A percentile compares a stretch with the other conserved stretches of the same genome.
Evolutionary conservation across 2,329 filamentous ascomycete species (phyloP).

Genomic region (Curvularia spicifera): DNA sequence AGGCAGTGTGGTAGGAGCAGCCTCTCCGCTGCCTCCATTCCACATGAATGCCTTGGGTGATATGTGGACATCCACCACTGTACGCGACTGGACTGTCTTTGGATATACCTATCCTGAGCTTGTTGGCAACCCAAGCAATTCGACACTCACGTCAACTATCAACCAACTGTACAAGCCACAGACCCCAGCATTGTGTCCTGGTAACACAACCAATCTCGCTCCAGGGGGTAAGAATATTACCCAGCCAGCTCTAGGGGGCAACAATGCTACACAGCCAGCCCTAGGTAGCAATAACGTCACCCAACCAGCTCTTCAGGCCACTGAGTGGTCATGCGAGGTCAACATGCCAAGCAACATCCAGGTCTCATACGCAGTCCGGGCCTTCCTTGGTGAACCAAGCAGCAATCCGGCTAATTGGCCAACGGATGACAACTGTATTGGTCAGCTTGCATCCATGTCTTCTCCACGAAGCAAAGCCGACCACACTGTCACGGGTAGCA

Average conservation of each 20-base stretch:
- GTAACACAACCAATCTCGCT: slow-evolving; percentile 20
- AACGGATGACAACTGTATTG: slow-evolving; percentile 51
- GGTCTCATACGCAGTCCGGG: slow-evolving; percentile 42
- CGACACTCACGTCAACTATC: slow-evolving; percentile 35
- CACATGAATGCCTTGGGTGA: slow-evolving; percentile 43
- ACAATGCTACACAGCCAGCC: slow-evolving; percentile 6
- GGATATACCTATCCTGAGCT: slow-evolving; percentile 47
- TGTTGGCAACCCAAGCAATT: slow-evolving; percentile 32
- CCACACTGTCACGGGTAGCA: slow-evolving; percentile 50
- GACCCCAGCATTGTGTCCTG: slow-evolving; percentile 34
- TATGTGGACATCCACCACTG: slow-evolving; percentile 38
- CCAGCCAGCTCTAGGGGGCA: slow-evolving; percentile 14
- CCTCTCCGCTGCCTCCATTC: slow-evolving; percentile 37
- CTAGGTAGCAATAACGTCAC: slow-evolving; percentile 7
- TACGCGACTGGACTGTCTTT: slow-evolving; percentile 40
- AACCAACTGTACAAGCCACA: slow-evolving; percentile 38
- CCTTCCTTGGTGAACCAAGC: slow-evolving; percentile 39
- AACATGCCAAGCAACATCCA: slow-evolving; percentile 43
- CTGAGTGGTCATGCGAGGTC: slow-evolving; percentile 41
- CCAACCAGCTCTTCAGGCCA: slow-evolving; percentile 26
- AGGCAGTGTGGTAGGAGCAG: slow-evolving; percentile 28
- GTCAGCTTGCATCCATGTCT: slow-evolving; percentile 50
- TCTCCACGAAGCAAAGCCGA: slow-evolving; percentile 46
- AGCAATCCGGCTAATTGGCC: slow-evolving; percentile 41
- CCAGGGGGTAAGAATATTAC: slow-evolving; percentile 6